phyloP scores from a whole-genome alignment of 768 basidiomycete genomes.

The Tulasnella sp. region DNA sequence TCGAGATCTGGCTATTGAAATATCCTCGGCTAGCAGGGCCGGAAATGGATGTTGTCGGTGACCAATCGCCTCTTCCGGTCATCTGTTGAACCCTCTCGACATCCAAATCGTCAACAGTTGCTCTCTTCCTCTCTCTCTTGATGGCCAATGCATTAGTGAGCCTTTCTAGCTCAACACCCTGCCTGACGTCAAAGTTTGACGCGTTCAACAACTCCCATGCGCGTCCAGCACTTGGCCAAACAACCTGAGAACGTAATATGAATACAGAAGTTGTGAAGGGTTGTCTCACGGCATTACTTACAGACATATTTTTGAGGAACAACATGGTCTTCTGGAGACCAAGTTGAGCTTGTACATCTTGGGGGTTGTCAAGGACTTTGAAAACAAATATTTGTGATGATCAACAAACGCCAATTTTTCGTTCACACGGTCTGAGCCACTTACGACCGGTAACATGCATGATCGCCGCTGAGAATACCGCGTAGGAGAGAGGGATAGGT shows the following conservation, averaged over 20 bases:
- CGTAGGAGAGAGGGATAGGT: constrained; percentile 23
- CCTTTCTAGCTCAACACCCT: not conserved
- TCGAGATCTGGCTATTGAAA: no score
- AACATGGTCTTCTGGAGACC: constrained; percentile 18
- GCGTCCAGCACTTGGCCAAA: constrained; percentile 20
- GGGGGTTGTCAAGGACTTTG: constrained; percentile 28
- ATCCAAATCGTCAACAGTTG: no score
- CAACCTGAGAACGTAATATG: constrained; percentile 7
- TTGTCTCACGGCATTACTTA: constrained; percentile 1
- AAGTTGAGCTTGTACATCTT: constrained; percentile 17
- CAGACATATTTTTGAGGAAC: constrained; percentile 5
- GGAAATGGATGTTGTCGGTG: no score
- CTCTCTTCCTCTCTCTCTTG: no score
- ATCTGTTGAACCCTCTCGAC: no score
- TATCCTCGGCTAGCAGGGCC: no score
- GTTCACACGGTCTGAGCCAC: not conserved
- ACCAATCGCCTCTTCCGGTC: no score
- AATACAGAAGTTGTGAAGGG: not conserved
- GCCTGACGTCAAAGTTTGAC: constrained; percentile 14
- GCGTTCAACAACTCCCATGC: constrained; percentile 20
- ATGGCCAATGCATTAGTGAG: not conserved
- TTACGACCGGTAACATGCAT: constrained; percentile 18
- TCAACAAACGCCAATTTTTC: not conserved
- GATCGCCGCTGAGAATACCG: constrained; percentile 25
- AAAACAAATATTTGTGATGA: not conserved